Evolutionary conservation across 2,329 filamentous ascomycete species (phyloP), one percentile per base, ranked within the genome.

Genomic region (Falciphora oryzae): DNA sequence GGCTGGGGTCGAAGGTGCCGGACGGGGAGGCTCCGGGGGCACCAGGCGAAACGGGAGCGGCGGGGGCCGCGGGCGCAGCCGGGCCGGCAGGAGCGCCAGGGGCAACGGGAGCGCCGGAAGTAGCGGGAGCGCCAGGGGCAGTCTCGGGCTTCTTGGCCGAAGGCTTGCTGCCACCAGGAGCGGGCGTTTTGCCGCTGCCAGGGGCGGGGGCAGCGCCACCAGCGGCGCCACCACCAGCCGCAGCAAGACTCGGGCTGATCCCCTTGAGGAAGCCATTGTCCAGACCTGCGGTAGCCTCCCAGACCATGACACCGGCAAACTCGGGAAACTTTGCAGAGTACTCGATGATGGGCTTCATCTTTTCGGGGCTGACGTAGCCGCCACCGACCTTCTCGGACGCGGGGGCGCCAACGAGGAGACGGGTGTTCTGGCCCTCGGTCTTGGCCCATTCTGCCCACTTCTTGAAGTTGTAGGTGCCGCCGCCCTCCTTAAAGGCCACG

Each of bases 301-400:
- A 90, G 76, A 89, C 79, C 87, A 90, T 89, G 32, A 88, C 80
- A 31, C 88, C 88, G 11, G 86, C 87, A 69, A 90, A 89, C 73
- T 81, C 88, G 4, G 76, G 73, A 70, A 82, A 89, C 57, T 75
- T 72, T 74, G 82, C 81, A 59, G 76, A 79, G 69, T 84, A 88
- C 50, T 78, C 65, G 67, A 90, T 80, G 44, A 87, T 78, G 6
- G 76, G 71, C 29, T 72, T 74, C 56, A 90, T 77, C 29, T 78
- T 73, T 25, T 69, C 68, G 3, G 80, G 79, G 10, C 75, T 69
- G 16, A 81, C 71, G 71, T 89, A 90, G 3, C 87, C 87, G 4
- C 76, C 77, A 6, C 84, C 84, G 3, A 83, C 86, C 7, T 77
- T 79, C 0, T 77, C 75, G 67, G 79, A 81, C 50, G 83, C 86